Evolutionary conservation across 2,329 filamentous ascomycete genomes (phyloP).

Genomic region (Hymenoscyphus infarciens): DNA sequence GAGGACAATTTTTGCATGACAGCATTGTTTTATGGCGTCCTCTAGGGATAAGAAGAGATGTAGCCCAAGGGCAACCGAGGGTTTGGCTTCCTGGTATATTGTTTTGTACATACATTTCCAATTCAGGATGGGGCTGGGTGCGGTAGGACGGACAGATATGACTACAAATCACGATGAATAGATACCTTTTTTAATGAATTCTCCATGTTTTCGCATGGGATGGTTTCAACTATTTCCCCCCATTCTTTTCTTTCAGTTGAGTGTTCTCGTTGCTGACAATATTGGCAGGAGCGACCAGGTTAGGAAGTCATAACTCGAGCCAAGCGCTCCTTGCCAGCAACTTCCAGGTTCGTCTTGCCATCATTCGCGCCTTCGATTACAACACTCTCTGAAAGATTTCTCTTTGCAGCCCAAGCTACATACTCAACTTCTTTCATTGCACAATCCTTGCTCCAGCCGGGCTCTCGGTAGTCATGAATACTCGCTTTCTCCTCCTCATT

Average conservation of each 20-base stretch:
- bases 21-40: slow-evolving; percentile 5
- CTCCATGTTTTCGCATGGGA: not conserved
- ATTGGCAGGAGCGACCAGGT: not conserved
- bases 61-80: not conserved
- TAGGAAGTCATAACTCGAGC: not conserved
- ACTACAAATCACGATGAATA: slow-evolving; percentile 1
- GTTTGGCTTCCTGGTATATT: slow-evolving; percentile 6
- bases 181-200: not conserved
- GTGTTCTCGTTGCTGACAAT: not conserved
- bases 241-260: not conserved
- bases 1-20: slow-evolving; percentile 2
- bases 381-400: not conserved
- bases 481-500: slow-evolving; percentile 2
- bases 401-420: not conserved
- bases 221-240: not conserved
- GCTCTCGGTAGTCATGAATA: slow-evolving; percentile 3
- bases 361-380: not conserved
- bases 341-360: not conserved
- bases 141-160: not conserved
- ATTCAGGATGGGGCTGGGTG: slow-evolving; percentile 1
- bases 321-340: not conserved
- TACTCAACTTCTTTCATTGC: not conserved
- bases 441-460: not conserved
- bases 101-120: slow-evolving; percentile 8
- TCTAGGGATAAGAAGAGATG: not conserved